A percentile compares a stretch with the other conserved stretches of the same genome.
Conservation (phyloP, 768 basidiomycete genomes). For the Suillus luteus region DNA sequence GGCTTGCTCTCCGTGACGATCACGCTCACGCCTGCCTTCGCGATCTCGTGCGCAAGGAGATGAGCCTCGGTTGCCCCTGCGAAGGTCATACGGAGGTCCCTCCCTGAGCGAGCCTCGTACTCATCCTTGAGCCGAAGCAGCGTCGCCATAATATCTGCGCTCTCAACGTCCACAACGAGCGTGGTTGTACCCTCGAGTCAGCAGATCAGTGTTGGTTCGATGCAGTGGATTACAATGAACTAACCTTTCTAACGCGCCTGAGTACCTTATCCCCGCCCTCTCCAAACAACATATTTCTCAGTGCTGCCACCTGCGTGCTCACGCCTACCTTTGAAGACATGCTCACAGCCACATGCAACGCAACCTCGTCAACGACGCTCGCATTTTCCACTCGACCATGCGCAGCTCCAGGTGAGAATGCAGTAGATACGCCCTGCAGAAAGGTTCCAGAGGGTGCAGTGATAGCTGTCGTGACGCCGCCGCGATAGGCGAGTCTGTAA, state of each 20-base stretch:
- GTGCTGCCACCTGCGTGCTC: slow-evolving; percentile 64
- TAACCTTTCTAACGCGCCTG: slow-evolving; percentile 20
- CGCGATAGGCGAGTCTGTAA: slow-evolving; percentile 60
- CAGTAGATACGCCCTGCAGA: slow-evolving; percentile 61
- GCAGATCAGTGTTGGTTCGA: neutral
- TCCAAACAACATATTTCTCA: slow-evolving; percentile 61
- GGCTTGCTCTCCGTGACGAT: slow-evolving; percentile 64
- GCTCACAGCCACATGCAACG: slow-evolving; percentile 63
- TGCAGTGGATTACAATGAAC: neutral
- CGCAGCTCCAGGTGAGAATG: slow-evolving; percentile 58
- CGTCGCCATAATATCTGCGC: slow-evolving; percentile 72
- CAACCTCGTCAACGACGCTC: slow-evolving; percentile 58
- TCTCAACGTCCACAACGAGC: slow-evolving; percentile 66
- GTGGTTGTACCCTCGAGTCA: slow-evolving; percentile 56
- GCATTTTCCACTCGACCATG: slow-evolving; percentile 59
- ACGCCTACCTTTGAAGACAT: slow-evolving; percentile 48
- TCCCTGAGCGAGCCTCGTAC: slow-evolving; percentile 57
- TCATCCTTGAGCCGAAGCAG: slow-evolving; percentile 69
- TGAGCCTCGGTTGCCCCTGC: slow-evolving; percentile 64
- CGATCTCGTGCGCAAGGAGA: slow-evolving; percentile 68
- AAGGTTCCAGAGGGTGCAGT: slow-evolving; percentile 47
- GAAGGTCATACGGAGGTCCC: slow-evolving; percentile 63
- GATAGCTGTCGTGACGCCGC: slow-evolving; percentile 67
- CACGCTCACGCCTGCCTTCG: slow-evolving; percentile 68
- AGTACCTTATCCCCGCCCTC: slow-evolving; percentile 46